Evolutionary conservation across 169 alveolate species (phyloP), one percentile per base, ranked within the genome.

Genomic region (Plasmodium cynomolgi): DNA sequence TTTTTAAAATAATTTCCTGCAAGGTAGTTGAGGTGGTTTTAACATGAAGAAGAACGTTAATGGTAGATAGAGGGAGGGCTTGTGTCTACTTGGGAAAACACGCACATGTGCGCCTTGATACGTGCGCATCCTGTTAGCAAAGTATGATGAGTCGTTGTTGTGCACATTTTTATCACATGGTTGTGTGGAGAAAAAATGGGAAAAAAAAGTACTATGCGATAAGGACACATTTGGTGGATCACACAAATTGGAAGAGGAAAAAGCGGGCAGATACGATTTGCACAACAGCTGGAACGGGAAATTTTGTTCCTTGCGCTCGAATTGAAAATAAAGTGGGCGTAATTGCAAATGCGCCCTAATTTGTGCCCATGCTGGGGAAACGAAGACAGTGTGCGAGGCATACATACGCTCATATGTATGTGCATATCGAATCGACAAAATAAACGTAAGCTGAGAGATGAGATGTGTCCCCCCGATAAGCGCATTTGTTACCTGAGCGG

Each of bases 401-500:
- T 68, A 68, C n/a, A 68, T 68, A 26, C 5, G 37, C n/a, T 68
- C 77, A 68, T 68, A 29, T 9, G 37, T 68, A 68, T 34, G 37
- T 68, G 31, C 77, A 68, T 68, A 68, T 20, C 5, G n/a, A 26
- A 20, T 68, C 17, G 37, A 68, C 15, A 68, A 68, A 68, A 8
- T 68, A 68, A 23, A 20, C 17, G 20, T 26, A 68, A 68, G 31
- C 11, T 84, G n/a, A 9, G 1, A 58, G 23, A 50, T 8, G 33
- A 58, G 74, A 68, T 23, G 71, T 4, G 15, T n/a, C 29, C 26
- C 39, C 23, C 11, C 29, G 8, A 47, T 84, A 23, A 9, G 31
- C 23, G 44, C 41, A 68, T 23, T 85, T 29, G 34, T 74, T 68
- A 90, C 94, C 94, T 90, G 83, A 17, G 37, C 37, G 26, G 34